phyloP scores from a whole-genome alignment of 2,329 filamentous ascomycete species.

The Acrodontium crateriforme region DNA sequence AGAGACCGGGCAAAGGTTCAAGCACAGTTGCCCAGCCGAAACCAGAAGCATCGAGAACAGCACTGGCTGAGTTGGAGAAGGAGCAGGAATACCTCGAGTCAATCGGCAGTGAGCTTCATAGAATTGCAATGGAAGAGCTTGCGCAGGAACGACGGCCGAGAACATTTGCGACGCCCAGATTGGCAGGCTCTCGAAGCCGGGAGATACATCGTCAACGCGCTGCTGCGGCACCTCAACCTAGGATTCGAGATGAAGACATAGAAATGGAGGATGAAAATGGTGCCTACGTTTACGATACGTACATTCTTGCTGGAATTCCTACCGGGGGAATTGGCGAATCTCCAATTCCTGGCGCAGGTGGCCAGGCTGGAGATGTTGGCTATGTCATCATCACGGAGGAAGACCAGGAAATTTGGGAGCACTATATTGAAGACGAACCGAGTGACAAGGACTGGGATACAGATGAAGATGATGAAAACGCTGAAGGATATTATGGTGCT shows the following conservation, averaged over 20 bases:
- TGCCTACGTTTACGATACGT: slow-evolving; percentile 50
- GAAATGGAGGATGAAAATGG: slow-evolving; percentile 33
- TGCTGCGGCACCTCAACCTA: not conserved
- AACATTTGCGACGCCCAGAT: slow-evolving; percentile 14
- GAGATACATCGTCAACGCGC: slow-evolving; percentile 13
- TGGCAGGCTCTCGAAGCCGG: slow-evolving; percentile 14
- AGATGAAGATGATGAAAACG: slow-evolving; percentile 52
- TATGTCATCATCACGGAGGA: slow-evolving; percentile 37
- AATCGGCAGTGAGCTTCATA: slow-evolving; percentile 15
- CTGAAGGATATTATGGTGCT: slow-evolving; percentile 65
- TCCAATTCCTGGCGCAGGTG: slow-evolving; percentile 14
- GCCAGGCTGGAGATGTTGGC: slow-evolving; percentile 24
- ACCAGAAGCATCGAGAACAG: not conserved
- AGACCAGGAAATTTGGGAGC: slow-evolving; percentile 43
- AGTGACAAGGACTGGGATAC: slow-evolving; percentile 41
- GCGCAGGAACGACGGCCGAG: slow-evolving; percentile 9
- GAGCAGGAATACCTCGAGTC: slow-evolving; percentile 5
- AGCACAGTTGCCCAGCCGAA: slow-evolving; percentile 1
- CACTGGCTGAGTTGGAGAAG: not conserved
- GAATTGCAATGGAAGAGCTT: slow-evolving; percentile 15
- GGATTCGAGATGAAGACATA: slow-evolving; percentile 19
- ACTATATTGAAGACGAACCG: slow-evolving; percentile 39
- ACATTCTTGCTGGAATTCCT: slow-evolving; percentile 33
- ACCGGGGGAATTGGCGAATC: slow-evolving; percentile 6
- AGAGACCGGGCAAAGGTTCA: slow-evolving; percentile 3